Base-by-base conservation (phyloP, 1,284 basidiomycete species). In the Ceratobasidium sp. region DNA sequence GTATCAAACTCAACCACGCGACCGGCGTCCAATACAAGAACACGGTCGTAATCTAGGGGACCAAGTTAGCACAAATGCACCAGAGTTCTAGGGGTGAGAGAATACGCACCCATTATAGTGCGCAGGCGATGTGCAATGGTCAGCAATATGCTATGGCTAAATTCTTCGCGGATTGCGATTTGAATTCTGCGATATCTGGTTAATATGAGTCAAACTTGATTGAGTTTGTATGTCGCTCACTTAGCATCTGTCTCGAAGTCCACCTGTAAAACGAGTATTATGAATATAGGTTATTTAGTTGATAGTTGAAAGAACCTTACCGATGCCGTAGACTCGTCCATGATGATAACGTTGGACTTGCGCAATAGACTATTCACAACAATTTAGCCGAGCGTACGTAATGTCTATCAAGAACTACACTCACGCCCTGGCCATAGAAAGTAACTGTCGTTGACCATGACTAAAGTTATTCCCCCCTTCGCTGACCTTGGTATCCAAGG, bases 391-490 rank as follows among this genome's bases (percentile, higher is more conserved):
- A 21, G 30, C 5, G 11, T 9, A 30, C 3, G 2, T 9, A 57
- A 46, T 26, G 6, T 1, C 1, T 55, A 13, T 30, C n/a, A 23
- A n/a, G 23, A 13, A 16, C 72, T 52, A 57, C 26, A 50, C 61
- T 38, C 43, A 74, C 43, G 77, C 77, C 23, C 77, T 73, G 1
- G 91, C 90, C 87, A 93, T 88, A 0, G 93, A 91, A 26, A 96
- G 87, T 2, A 96, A 84, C 80, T 96, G 94, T 21, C 92, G 80
- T 78, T 96, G 93, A 3, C 94, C 94, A 74, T 92, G 91, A 1
- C 91, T 93, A 78, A 95, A 93, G 82, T 95, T 95, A 71, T 87
- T 85, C 5, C 94, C 94, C 0, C 92, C 92, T 0, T 91, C 85
- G 0, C 91, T 91, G 1, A 95, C 89, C 75, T 89, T 86, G 0